phyloP scores from a whole-genome alignment of 2,329 filamentous ascomycete species.

The Colletotrichum sp. region DNA sequence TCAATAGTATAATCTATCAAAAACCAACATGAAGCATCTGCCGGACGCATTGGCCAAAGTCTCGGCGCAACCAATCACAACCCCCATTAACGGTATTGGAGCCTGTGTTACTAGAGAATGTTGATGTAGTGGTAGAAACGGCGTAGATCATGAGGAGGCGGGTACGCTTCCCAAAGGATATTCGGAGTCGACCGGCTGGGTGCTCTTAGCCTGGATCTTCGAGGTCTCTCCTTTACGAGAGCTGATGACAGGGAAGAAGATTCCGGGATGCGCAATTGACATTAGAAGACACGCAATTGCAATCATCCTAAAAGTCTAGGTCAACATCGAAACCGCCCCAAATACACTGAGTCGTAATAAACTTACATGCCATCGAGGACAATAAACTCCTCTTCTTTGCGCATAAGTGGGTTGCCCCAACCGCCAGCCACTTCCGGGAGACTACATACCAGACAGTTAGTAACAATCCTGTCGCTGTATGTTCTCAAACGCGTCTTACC shows the following conservation, averaged over 20 bases:
- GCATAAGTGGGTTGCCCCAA: neutral
- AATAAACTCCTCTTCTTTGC: neutral
- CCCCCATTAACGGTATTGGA: neutral
- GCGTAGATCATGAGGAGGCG: neutral
- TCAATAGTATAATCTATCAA: neutral
- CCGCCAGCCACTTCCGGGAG: neutral
- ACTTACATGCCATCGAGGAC: neutral
- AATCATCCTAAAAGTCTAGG: neutral
- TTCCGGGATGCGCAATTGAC: neutral
- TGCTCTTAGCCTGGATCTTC: neutral
- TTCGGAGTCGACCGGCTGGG: neutral
- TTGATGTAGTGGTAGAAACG: neutral
- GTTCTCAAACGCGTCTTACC: neutral
- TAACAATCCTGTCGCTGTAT: neutral
- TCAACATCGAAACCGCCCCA: neutral
- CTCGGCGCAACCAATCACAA: neutral
- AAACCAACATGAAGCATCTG: neutral
- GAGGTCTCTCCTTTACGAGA: neutral
- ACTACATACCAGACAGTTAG: neutral
- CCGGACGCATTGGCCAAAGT: neutral
- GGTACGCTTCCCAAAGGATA: neutral
- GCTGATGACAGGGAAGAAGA: neutral
- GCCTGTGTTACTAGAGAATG: fast-evolving
- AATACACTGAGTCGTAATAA: no score
- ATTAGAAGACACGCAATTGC: neutral